Percentiles rank a stretch among this genome's conserved stretches.
phyloP scores from a whole-genome alignment of 2,329 filamentous ascomycete genomes.

The Calonectria pauciramosa region DNA sequence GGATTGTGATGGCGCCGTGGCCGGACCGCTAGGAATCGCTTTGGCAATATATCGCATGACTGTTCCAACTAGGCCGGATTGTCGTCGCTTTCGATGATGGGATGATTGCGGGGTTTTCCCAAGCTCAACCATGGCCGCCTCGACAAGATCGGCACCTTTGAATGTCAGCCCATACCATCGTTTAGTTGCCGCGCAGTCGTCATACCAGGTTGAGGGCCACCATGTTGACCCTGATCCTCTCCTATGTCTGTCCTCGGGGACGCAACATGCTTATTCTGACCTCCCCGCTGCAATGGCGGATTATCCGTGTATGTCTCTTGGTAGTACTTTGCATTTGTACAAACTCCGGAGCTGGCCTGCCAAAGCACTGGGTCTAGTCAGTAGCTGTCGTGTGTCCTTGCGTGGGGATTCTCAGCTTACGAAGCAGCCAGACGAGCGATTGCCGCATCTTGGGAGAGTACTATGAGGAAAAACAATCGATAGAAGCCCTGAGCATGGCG shows the following conservation, averaged over 20 bases:
- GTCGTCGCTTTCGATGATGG: constrained; percentile 59
- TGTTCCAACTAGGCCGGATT: constrained; percentile 59
- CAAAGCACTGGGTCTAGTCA: constrained; percentile 58
- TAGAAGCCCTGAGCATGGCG: constrained; percentile 48
- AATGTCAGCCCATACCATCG: constrained; percentile 29
- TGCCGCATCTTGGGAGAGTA: constrained; percentile 56
- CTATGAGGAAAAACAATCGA: constrained; percentile 48
- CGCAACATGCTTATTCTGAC: constrained; percentile 50
- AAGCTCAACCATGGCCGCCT: constrained; percentile 65
- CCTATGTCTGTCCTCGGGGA: constrained; percentile 49
- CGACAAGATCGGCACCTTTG: constrained; percentile 67
- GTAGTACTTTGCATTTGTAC: constrained; percentile 56
- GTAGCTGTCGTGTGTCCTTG: constrained; percentile 41
- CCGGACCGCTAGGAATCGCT: constrained; percentile 64
- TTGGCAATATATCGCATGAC: constrained; percentile 61
- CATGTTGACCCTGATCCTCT: constrained; percentile 44
- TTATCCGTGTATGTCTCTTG: constrained; percentile 49
- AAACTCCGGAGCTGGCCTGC: constrained; percentile 57
- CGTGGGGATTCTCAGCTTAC: constrained; percentile 47
- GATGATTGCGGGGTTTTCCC: constrained; percentile 62
- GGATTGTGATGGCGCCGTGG: constrained; percentile 59
- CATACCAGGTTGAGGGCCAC: constrained; percentile 56
- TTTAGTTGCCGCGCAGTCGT: background rate
- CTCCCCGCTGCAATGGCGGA: constrained; percentile 37
- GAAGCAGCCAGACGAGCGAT: constrained; percentile 56